These are phyloP conservation scores for Suillus discolor DNA, from an alignment of 768 basidiomycete species.

Conservation along the genomic window DNA sequence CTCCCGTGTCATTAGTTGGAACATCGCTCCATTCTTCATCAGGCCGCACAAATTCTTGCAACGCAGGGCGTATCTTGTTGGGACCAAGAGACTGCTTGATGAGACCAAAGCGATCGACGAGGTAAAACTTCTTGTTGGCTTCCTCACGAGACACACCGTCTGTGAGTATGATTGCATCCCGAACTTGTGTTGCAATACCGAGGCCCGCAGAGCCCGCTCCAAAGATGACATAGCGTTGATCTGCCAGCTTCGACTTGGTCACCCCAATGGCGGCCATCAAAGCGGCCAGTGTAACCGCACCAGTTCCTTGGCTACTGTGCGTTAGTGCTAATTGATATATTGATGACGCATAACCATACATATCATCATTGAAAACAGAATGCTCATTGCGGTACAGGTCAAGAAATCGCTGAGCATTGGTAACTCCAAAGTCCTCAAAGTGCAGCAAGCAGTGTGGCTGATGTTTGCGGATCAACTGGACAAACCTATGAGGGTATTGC, in stretches of 20 bases:
- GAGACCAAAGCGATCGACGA: constrained; percentile 71
- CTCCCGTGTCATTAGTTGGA: constrained; percentile 38
- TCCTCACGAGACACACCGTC: constrained; percentile 55
- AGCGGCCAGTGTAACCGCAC: constrained; percentile 72
- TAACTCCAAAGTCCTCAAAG: constrained; percentile 85
- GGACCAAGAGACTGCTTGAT: constrained; percentile 52
- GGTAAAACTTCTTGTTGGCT: constrained; percentile 68
- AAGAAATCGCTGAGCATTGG: constrained; percentile 72
- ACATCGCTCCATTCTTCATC: constrained; percentile 57
- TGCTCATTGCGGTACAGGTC: constrained; percentile 64
- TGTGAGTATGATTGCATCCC: constrained; percentile 69
- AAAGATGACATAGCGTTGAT: constrained; percentile 78
- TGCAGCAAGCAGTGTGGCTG: constrained; percentile 58
- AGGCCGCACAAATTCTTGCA: constrained; percentile 58
- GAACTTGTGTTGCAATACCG: constrained; percentile 75
- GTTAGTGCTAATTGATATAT: neutral
- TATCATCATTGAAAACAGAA: constrained; percentile 84
- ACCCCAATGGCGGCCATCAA: constrained; percentile 70
- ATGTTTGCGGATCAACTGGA: constrained; percentile 75
- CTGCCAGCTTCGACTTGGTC: constrained; percentile 62
- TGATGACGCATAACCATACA: constrained; percentile 43
- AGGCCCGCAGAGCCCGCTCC: constrained; percentile 84
- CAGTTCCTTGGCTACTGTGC: constrained; percentile 66
- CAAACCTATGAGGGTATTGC: constrained; percentile 49
- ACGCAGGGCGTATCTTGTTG: constrained; percentile 44